Base-by-base conservation (phyloP, 2,329 filamentous ascomycete genomes). In the Pseudophaeomoniella oleicola region DNA sequence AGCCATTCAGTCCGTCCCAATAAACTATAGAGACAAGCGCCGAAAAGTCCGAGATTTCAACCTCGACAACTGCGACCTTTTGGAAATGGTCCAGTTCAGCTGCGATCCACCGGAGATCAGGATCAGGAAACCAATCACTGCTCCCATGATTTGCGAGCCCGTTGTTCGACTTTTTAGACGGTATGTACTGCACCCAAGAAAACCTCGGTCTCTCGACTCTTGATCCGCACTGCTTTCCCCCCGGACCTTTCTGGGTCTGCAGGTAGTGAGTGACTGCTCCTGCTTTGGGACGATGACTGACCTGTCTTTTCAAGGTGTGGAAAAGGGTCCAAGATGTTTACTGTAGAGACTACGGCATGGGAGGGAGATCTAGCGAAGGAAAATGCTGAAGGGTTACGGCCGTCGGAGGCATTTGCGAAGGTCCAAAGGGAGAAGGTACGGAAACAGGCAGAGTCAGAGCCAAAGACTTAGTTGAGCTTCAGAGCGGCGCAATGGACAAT, bases 291-390 rank as follows among this genome's bases (percentile, higher is more conserved):
- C n/a, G n/a, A n/a, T n/a, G n/a, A n/a, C n/a, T 34, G 16, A n/a
- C 4, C 11, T 16, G 3, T 16, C n/a, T n/a, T n/a, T n/a, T n/a
- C n/a, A 15, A 46, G 44, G 33, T 45, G 44, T 36, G 43, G 41
- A 12, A 40, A 45, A 16, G 42, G 41, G 3, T 40, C 42, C 19
- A 42, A 48, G 19, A 38, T 41, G 14, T 50, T 75, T 46, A 71
- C 64, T 33, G 69, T 77, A 11, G 74, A 78, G 52, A 78, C 73
- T 19, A 78, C 74, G 22, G 60, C 63, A 34, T 75, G 70, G 71
- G 73, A 77, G 49, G 61, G 52, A 16, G 51, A 59, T 46, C 57
- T 58, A 46, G 54, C 50, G 12, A 50, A 51, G 47, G 50, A 48
- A 43, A 44, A 27, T 27, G 6, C 22, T 27, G 9, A 9, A n/a